These are phyloP conservation scores for Pulveroboletus sp. DNA, from an alignment of 768 basidiomycete genomes.

Conservation along the genomic window DNA sequence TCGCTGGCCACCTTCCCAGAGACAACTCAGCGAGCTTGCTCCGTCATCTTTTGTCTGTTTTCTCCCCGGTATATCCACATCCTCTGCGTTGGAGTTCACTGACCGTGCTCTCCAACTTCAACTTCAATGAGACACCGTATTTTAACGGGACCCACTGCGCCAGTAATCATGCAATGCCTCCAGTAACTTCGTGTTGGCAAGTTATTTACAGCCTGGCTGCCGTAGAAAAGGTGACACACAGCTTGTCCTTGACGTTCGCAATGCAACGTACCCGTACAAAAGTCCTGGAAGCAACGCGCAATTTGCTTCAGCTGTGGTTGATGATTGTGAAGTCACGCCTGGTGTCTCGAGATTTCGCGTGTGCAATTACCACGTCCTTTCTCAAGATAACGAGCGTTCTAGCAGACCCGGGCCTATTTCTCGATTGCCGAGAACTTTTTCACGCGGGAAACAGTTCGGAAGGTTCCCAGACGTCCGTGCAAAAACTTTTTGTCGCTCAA, in stretches of 20 bases:
- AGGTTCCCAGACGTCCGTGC: not conserved
- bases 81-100: constrained; percentile 42
- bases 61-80: constrained; percentile 29
- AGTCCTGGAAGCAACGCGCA: constrained; percentile 26
- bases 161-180: constrained; percentile 2
- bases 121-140: constrained; percentile 1
- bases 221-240: constrained; percentile 30
- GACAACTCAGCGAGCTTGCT: not conserved
- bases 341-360: constrained; percentile 29
- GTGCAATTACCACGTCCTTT: constrained; percentile 39
- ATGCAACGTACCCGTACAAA: not conserved
- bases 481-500: constrained; percentile 16
- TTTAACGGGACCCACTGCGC: not conserved
- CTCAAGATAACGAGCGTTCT: constrained; percentile 41
- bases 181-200: constrained; percentile 32
- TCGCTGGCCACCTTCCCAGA: not conserved
- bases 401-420: constrained; percentile 34
- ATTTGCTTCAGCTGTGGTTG: constrained; percentile 43
- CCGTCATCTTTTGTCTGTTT: constrained; percentile 13
- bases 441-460: constrained; percentile 21
- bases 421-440: constrained; percentile 35
- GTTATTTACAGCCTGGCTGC: constrained; percentile 38
- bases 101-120: constrained; percentile 34
- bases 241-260: not conserved
- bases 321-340: constrained; percentile 16